A percentile compares a stretch with the other conserved stretches of the same genome.
Conservation (phyloP, 306 rosid species). For the Amphicarpaea edgeworthii region DNA sequence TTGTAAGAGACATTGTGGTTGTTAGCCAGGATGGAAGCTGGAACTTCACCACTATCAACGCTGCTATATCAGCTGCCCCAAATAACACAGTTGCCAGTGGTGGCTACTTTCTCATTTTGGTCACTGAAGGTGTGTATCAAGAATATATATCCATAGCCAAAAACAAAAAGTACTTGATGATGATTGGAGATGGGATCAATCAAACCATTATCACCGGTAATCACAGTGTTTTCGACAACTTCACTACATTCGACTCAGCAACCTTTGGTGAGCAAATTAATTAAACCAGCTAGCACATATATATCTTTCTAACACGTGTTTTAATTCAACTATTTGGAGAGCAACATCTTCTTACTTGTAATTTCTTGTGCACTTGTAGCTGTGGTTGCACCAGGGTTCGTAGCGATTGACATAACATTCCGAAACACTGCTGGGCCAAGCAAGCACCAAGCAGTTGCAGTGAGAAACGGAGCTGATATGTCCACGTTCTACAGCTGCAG, state of each 20-base stretch:
- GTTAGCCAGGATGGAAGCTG: conserved; percentile 78
- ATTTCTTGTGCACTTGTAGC: conserved; percentile 51
- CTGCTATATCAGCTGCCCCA: conserved; percentile 73
- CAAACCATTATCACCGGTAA: conserved; percentile 76
- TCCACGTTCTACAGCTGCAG: conserved; percentile 82
- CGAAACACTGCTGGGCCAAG: conserved; percentile 81
- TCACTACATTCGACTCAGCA: conserved; percentile 85
- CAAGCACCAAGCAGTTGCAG: conserved; percentile 85
- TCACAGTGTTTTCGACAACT: conserved; percentile 72
- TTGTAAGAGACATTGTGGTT: conserved; percentile 57
- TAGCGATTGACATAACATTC: conserved; percentile 79
- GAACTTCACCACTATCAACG: conserved; percentile 66
- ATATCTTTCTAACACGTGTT: neutral
- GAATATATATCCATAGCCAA: conserved; percentile 68
- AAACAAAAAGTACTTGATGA: conserved; percentile 69
- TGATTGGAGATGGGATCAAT: conserved; percentile 81
- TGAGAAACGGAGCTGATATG: conserved; percentile 73
- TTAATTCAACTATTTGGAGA: neutral
- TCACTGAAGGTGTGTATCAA: conserved; percentile 71
- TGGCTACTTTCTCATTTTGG: conserved; percentile 73
- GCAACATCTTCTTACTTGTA: neutral
- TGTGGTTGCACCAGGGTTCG: conserved; percentile 68
- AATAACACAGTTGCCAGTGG: conserved; percentile 52
- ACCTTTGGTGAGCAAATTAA: conserved; percentile 68
- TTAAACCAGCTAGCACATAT: too few species aligned